Evolutionary conservation across 305 asterid species (phyloP), one percentile per base, ranked within the genome.

Genomic region (Caryopteris hybrid): DNA sequence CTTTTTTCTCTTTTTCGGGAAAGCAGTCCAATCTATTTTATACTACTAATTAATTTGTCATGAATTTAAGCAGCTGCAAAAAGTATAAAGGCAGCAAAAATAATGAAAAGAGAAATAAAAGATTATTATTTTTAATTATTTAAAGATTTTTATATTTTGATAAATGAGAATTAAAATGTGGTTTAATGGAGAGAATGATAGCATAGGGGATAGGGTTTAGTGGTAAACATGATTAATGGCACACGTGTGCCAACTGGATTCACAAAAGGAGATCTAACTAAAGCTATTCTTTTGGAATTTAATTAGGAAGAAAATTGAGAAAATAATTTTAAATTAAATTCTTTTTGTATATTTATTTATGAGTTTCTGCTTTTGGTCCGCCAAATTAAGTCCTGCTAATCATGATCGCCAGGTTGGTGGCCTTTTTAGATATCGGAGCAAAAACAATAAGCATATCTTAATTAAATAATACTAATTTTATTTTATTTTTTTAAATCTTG

Each of bases 161-260:
- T 10, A 50, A 36, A 45, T n/a, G 61, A 10, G 16, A 4, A 68
- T 12, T 13, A 23, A 61, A 59, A 63, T 53, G 42, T 48, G 47
- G 38, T 62, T 46, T 61, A 10, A 81, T 86, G 93, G 88, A 69
- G 73, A 53, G 61, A 79, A 86, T 88, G 77, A 86, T 86, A 74
- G 64, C 84, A 43, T 62, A 58, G 76, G 82, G 78, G 80, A 68
- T 74, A 79, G 80, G 83, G 76, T 68, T 68, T 76, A 73, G 94
- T 86, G 94, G 75, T 83, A 70, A 80, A 70, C 85, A 89, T 89
- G 85, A 89, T 89, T 81, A 72, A 21, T 58, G 61, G 80, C 94
- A 79, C 87, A 81, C 96, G 91, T 81, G 91, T 83, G 91, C 80
- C 96, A 83, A 85, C 96, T 83, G 88, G 91, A 75, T 64, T 74